phyloP scores from a whole-genome alignment of 1,139 yeast species.

The Arxiozyma slooffiae region DNA sequence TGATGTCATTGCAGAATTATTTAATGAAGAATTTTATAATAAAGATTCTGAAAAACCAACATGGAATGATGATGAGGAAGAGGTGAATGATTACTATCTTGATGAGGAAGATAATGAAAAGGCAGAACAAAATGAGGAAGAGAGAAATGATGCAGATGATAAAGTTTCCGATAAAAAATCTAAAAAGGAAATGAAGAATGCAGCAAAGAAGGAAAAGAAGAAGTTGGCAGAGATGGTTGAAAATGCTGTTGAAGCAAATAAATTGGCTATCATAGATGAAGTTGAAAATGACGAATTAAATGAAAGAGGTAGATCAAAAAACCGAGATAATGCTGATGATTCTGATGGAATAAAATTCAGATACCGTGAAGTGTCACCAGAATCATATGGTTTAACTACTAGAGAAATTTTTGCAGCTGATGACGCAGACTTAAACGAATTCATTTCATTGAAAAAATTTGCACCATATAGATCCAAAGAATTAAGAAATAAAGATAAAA shows the following conservation, averaged over 20 bases:
- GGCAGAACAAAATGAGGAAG: conserved; percentile 20
- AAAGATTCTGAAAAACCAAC: conserved; percentile 22
- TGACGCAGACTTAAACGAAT: conserved; percentile 74
- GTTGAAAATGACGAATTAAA: conserved; percentile 55
- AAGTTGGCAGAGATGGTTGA: conserved; percentile 59
- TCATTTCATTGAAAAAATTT: conserved; percentile 78
- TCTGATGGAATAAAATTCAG: conserved; percentile 40
- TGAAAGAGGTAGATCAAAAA: conserved; percentile 36
- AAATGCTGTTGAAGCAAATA: conserved; percentile 53
- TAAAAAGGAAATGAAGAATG: conserved; percentile 47
- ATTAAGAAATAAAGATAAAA: conserved; percentile 61
- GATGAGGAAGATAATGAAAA: conserved; percentile 19
- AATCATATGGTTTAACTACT: conserved; percentile 74
- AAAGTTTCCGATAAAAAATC: conserved; percentile 28
- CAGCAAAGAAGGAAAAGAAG: conserved; percentile 54
- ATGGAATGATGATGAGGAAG: conserved; percentile 31
- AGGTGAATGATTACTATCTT: conserved; percentile 28
- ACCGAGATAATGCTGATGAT: conserved; percentile 34
- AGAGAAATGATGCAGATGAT: conserved; percentile 15
- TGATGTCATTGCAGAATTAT: conserved; percentile 69
- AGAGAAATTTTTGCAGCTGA: conserved; percentile 87
- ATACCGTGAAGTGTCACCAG: conserved; percentile 94
- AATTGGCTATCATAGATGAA: conserved; percentile 42
- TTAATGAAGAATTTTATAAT: conserved; percentile 69
- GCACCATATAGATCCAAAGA: conserved; percentile 86